Conservation (phyloP, 139 green algal genomes). For the Chlorella sp. region DNA sequence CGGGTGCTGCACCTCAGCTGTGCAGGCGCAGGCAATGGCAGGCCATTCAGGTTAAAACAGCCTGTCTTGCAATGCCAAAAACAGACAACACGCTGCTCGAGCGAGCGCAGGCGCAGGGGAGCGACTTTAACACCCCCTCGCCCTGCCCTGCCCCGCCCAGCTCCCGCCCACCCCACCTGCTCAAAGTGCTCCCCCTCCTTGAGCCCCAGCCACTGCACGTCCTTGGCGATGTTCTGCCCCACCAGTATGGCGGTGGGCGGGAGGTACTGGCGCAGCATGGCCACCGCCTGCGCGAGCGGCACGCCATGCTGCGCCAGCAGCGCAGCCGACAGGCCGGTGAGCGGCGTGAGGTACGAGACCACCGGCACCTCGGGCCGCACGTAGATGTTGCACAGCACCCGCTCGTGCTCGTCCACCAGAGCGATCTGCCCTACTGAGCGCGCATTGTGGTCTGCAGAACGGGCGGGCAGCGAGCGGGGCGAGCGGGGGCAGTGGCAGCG, state of each 20-base stretch:
- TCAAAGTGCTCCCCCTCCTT: conserved; percentile 83
- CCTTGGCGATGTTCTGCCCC: conserved; percentile 88
- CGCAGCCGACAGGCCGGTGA: conserved; percentile 76
- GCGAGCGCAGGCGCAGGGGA: too few relatives aligned
- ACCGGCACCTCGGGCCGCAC: conserved; percentile 74
- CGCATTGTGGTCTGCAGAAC: conserved; percentile 76
- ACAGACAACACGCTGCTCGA: too few relatives aligned
- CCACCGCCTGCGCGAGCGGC: conserved; percentile 69
- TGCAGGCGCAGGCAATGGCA: too few relatives aligned
- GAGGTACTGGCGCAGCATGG: conserved; percentile 60
- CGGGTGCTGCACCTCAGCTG: too few relatives aligned
- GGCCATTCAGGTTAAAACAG: too few relatives aligned
- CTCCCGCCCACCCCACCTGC: not conserved
- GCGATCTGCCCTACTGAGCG: conserved; percentile 84
- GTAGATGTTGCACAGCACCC: conserved; percentile 82
- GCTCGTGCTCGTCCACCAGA: conserved; percentile 84
- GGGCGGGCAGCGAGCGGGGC: not conserved
- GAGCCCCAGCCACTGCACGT: conserved; percentile 89
- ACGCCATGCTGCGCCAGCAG: conserved; percentile 75
- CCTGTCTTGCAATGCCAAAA: too few relatives aligned
- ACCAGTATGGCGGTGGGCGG: conserved; percentile 76
- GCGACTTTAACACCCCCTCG: too few relatives aligned
- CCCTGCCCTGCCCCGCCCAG: not conserved
- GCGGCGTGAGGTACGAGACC: conserved; percentile 83
- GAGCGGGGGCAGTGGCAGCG: not conserved